These are phyloP conservation scores for Lactarius akahatsu DNA, from an alignment of 768 basidiomycete species.

Conservation along the genomic window DNA sequence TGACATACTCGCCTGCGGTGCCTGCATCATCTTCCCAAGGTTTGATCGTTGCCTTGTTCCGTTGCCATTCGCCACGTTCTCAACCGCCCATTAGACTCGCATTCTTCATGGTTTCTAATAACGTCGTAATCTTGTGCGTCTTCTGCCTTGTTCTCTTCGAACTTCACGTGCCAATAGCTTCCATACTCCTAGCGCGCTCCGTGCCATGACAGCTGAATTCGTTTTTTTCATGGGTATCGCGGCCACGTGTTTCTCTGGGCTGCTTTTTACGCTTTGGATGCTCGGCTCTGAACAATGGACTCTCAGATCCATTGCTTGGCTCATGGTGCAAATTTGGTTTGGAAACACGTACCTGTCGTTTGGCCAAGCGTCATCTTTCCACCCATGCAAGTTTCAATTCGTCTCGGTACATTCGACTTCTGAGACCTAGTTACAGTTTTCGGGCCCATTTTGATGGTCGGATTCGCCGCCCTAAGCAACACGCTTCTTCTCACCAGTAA, in stretches of 20 bases:
- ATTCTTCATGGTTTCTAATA: slow-evolving; percentile 78
- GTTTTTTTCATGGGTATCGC: slow-evolving; percentile 78
- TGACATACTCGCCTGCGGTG: slow-evolving; percentile 81
- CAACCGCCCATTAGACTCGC: slow-evolving; percentile 50
- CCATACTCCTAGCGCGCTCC: slow-evolving; percentile 54
- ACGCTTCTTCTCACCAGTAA: slow-evolving; percentile 78
- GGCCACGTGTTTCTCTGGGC: slow-evolving; percentile 76
- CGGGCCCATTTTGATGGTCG: slow-evolving; percentile 76
- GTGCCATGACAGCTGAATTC: slow-evolving; percentile 81
- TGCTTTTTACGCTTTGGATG: slow-evolving; percentile 55
- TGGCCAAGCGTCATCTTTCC: slow-evolving; percentile 44
- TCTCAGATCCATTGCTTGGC: slow-evolving; percentile 65
- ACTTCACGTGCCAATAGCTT: neutral
- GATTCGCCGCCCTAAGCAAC: slow-evolving; percentile 75
- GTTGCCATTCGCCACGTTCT: slow-evolving; percentile 9
- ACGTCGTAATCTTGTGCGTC: slow-evolving; percentile 72
- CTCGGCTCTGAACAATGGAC: slow-evolving; percentile 46
- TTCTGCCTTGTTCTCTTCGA: neutral
- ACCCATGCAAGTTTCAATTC: slow-evolving; percentile 34
- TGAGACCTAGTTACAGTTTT: slow-evolving; percentile 42
- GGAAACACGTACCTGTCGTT: slow-evolving; percentile 67
- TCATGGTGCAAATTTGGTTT: slow-evolving; percentile 88
- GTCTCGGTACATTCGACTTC: neutral
- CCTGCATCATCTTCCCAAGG: slow-evolving; percentile 85
- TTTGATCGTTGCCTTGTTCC: slow-evolving; percentile 33